Evolutionary conservation across 1,284 basidiomycete species (phyloP).

Genomic region (Cryptococcus amylolentus): DNA sequence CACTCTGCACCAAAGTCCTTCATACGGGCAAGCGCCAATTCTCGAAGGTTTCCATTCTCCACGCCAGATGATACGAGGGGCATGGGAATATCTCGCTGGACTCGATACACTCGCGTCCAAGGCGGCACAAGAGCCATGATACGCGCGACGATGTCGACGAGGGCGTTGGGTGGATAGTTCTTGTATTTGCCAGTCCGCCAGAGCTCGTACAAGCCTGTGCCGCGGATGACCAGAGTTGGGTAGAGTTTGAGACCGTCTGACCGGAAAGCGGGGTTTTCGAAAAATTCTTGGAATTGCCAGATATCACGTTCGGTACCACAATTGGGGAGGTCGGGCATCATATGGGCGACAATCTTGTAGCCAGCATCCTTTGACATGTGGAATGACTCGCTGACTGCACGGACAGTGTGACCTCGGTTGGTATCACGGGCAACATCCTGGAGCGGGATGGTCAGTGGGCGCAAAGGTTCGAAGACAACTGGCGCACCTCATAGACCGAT

Average conservation of each 20-base stretch:
- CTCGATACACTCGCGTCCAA: constrained; percentile 98
- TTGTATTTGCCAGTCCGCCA: constrained; percentile 97
- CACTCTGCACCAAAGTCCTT: constrained; percentile 98
- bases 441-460: background rate
- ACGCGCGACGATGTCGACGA: constrained; percentile 94
- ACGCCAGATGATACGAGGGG: constrained; percentile 94
- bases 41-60: constrained; percentile 96
- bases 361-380: constrained; percentile 98
- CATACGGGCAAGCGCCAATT: constrained; percentile 94
- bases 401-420: constrained; percentile 96
- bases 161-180: constrained; percentile 96
- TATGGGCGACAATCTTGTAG: constrained; percentile 98
- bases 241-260: constrained; percentile 98
- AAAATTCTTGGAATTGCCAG: constrained; percentile 97
- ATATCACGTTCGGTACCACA: constrained; percentile 96
- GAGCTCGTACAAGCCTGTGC: constrained; percentile 93
- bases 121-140: constrained; percentile 96
- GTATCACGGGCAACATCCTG: constrained; percentile 94
- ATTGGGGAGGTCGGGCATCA: constrained; percentile 98
- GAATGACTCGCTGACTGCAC: constrained; percentile 95
- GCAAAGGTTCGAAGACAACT: background rate
- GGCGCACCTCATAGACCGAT: constrained; percentile 78
- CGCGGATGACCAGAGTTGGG: constrained; percentile 95
- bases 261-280: constrained; percentile 96
- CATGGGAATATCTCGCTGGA: constrained; percentile 95